A percentile compares a stretch with the other conserved stretches of the same genome.
These are phyloP conservation scores for Dictyostelium capitatum DNA, from an alignment of 78 protist species.

Conservation along the genomic window DNA sequence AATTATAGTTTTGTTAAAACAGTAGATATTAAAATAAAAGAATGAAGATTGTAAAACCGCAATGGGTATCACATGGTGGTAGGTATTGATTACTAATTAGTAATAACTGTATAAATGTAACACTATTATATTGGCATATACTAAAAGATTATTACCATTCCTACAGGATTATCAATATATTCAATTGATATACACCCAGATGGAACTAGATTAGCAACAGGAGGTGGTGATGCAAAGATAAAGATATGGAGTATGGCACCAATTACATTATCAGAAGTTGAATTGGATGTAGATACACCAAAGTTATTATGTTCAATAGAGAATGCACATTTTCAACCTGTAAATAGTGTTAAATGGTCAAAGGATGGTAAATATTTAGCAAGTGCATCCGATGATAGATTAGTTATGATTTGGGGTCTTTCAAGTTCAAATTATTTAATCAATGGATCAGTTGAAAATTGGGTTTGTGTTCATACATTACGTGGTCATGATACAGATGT, in stretches of 20 bases:
- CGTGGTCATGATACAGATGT: slow-evolving; percentile 82
- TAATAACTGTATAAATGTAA: neutral
- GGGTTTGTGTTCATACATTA: slow-evolving; percentile 64
- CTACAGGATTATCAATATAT: slow-evolving; percentile 71
- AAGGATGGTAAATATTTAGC: slow-evolving; percentile 78
- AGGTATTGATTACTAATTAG: neutral
- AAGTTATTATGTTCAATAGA: slow-evolving; percentile 57
- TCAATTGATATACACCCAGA: slow-evolving; percentile 87
- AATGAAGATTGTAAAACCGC: slow-evolving; percentile 65
- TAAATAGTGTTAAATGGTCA: slow-evolving; percentile 78
- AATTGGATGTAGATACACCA: slow-evolving; percentile 36
- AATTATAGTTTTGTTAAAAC: no score
- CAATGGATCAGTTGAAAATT: slow-evolving; percentile 10
- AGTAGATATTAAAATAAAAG: no score
- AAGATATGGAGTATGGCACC: slow-evolving; percentile 84
- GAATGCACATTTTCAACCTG: slow-evolving; percentile 59
- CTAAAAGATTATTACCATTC: neutral
- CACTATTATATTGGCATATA: no score
- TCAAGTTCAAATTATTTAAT: neutral
- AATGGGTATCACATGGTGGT: slow-evolving; percentile 70
- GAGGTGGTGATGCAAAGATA: slow-evolving; percentile 82
- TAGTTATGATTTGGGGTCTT: slow-evolving; percentile 73
- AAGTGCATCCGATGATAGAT: slow-evolving; percentile 82
- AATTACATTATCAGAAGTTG: slow-evolving; percentile 28
- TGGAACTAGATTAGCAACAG: slow-evolving; percentile 84